Evolutionary conservation across 257 asterid species (phyloP), one percentile per base, ranked within the genome.

Genomic region (Salvia rosmarinus): DNA sequence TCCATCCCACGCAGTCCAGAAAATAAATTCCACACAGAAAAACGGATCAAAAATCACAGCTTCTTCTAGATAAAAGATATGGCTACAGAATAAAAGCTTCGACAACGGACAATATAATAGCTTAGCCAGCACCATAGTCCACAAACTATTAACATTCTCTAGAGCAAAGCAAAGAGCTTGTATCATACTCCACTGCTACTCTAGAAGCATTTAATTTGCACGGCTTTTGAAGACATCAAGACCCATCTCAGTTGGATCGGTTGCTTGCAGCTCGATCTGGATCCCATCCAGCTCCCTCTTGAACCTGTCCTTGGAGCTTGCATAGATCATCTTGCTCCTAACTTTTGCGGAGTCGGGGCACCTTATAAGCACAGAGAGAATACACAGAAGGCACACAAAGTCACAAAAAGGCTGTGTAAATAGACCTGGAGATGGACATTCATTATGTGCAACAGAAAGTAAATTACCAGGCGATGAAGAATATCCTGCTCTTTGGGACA

Each of bases 141-240:
- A 74, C 77, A 63, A 78, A 73, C 82, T 87, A 85, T 83, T 76
- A 75, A 81, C 88, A 84, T 78, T 74, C 72, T 74, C 75, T 59
- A 23, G 59, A 71, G 84, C 68, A 70, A 62, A 70, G 77, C 77
- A 80, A 70, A 5, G 65, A 68, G 39, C 23, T 63, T 30, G 40
- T 64, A 73, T 56, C 73, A 73, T 54, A 19, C 78, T 73, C 67
- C 64, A 50, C 32, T 35, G 62, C 70, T 49, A 40, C 57, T 30
- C 73, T 47, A 71, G 70, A 58, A 14, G 80, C 73, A 20, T 62
- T 51, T 70, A 77, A 47, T 56, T 77, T n/a, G 50, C 81, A 37
- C 81, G 81, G 64, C 73, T 54, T 71, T 77, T 70, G 77, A 77
- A 77, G 50, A 77, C 81, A 23, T 77, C 81, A 1, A 77, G 81